Evolutionary conservation across 2,329 filamentous ascomycete genomes (phyloP).

Genomic region (Parascedosporium putredinis): DNA sequence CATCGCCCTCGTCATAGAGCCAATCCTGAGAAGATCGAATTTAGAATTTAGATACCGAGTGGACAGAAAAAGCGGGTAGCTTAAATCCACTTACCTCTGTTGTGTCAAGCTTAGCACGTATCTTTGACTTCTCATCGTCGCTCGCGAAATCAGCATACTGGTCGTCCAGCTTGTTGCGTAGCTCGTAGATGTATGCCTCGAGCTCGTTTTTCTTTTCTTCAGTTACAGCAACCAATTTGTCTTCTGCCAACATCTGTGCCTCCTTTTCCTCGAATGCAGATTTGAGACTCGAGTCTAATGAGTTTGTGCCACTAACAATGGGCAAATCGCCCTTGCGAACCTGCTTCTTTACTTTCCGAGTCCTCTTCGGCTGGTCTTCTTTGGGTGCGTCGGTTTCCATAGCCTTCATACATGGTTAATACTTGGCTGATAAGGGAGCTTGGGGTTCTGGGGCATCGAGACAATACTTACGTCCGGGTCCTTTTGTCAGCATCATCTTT

Average conservation of each 20-base stretch:
- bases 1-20: conserved; percentile 95
- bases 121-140: conserved; percentile 84
- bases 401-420: conserved; percentile 37
- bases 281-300: conserved; percentile 62
- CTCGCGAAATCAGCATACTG: conserved; percentile 79
- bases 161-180: conserved; percentile 90
- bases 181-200: conserved; percentile 93
- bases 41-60: too few relatives aligned
- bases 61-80: too few relatives aligned
- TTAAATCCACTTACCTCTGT: conserved; percentile 60
- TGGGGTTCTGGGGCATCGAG: conserved; percentile 1
- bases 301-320: conserved; percentile 71
- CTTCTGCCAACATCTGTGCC: conserved; percentile 86
- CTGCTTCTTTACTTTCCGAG: conserved; percentile 98
- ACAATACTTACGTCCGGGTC: conserved; percentile 60
- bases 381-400: conserved; percentile 71
- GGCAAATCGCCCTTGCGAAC: conserved; percentile 93
- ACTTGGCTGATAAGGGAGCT: neutral
- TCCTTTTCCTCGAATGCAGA: conserved; percentile 69
- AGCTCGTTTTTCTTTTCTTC: conserved; percentile 99
- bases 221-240: conserved; percentile 96
- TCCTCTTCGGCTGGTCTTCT: conserved; percentile 67
- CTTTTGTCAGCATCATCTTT: conserved; percentile 42
- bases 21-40: conserved; percentile 74
- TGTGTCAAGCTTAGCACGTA: conserved; percentile 72